These are phyloP conservation scores for Diutina ranongensis DNA, from an alignment of 1,139 yeast genomes.

Conservation along the genomic window DNA sequence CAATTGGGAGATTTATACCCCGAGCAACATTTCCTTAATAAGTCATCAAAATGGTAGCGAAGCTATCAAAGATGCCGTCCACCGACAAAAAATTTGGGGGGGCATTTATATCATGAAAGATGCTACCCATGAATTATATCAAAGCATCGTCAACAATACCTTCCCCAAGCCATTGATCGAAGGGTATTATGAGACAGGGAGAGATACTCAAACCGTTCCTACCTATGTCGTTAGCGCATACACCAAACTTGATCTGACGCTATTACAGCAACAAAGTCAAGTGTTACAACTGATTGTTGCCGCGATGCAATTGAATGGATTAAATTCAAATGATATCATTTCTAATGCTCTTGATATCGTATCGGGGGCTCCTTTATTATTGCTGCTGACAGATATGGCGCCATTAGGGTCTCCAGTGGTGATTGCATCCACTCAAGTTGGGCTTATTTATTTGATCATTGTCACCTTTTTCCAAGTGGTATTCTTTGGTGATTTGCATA, in stretches of 20 bases:
- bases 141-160: constrained; percentile 7
- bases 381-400: constrained; percentile 35
- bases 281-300: background rate
- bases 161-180: constrained; percentile 16
- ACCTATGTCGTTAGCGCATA: background rate
- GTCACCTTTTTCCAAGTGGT: constrained; percentile 42
- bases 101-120: constrained; percentile 35
- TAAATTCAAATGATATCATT: background rate
- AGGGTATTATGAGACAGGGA: constrained; percentile 28
- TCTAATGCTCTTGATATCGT: background rate
- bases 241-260: background rate
- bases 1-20: constrained; percentile 24
- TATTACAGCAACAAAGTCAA: background rate
- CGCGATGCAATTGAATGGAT: background rate
- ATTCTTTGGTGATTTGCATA: constrained; percentile 44
- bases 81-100: constrained; percentile 43
- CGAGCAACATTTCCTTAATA: constrained; percentile 1
- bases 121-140: constrained; percentile 26
- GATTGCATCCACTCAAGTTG: constrained; percentile 61
- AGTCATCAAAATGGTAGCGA: constrained; percentile 18
- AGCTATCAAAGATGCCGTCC: constrained; percentile 27
- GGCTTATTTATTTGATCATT: constrained; percentile 63
- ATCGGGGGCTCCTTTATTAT: too few species aligned
- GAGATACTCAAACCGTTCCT: constrained; percentile 18
- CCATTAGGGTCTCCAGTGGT: constrained; percentile 41